Evolutionary conservation across 148 eudicot genomes (phyloP).

Genomic region (Cornus kousa): DNA sequence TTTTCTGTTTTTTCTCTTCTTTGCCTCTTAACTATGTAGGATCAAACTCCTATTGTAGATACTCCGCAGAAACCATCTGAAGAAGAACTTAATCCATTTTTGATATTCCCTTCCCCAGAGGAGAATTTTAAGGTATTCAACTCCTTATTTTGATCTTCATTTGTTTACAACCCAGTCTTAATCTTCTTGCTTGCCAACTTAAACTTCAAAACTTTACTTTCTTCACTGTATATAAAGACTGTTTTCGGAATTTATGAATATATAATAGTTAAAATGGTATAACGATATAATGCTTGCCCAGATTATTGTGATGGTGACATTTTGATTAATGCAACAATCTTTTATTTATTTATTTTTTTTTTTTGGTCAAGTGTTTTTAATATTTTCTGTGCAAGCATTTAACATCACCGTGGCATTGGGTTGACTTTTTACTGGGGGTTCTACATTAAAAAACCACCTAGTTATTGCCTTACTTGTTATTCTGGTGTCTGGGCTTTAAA

Average conservation of each 20-base stretch:
- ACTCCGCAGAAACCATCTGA: constrained; percentile 57
- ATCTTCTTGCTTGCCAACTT: not conserved
- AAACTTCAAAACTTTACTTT: not conserved
- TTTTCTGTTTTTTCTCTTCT: not conserved
- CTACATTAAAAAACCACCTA: not conserved
- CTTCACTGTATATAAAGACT: not conserved
- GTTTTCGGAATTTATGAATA: not conserved
- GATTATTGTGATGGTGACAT: not conserved
- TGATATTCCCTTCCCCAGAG: constrained; percentile 84
- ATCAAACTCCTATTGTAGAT: constrained; percentile 36
- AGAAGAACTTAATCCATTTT: constrained; percentile 86
- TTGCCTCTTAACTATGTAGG: constrained; percentile 41
- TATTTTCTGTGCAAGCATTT: not conserved
- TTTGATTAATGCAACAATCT: not conserved
- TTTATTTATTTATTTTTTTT: not conserved
- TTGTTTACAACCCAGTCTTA: not conserved
- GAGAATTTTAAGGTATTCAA: constrained; percentile 72
- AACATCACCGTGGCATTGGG: not conserved
- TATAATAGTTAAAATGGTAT: not conserved
- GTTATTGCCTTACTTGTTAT: not conserved
- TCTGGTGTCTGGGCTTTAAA: not conserved
- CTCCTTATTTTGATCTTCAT: not conserved
- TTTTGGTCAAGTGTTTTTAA: not conserved
- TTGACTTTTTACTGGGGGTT: not conserved
- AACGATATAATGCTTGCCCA: not conserved